Base-by-base conservation (phyloP, 108 stramenopile species). In the Fragilariopsis cylindrus region DNA sequence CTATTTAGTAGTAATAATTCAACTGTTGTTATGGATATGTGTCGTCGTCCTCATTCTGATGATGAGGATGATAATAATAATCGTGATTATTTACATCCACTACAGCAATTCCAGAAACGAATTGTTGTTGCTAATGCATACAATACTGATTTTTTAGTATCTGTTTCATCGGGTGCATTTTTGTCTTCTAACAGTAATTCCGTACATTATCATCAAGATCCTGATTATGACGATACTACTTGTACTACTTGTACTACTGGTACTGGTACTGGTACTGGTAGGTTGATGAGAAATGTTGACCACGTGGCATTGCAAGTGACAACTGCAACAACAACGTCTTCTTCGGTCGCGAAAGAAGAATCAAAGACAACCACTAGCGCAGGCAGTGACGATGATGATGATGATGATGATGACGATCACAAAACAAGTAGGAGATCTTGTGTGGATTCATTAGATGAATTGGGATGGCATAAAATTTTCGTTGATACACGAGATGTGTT, bases 391-490 rank as follows among this genome's bases (percentile, higher is more conserved):
- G n/a, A 54, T 54, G 53, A 54, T 54, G 53, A 54, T 9, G 9
- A 21, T 21, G 1, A 2, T 13, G 52, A 15, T 15, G 52, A 15
- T 11, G 52, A 15, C 52, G 52, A 53, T 11, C 11, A 18, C 7
- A 3, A 57, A 18, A 11, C 16, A 12, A 30, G 11, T 30, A 21
- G 11, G 58, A 30, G 58, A 16, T 12, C 30, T 11, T 60, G 58
- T 40, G 58, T 39, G 6, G 21, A 60, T 60, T 60, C 69, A 53
- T 56, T 91, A 53, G 87, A 91, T 76, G 71, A 81, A 5, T 69
- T 91, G 57, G 90, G 90, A 42, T 91, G 90, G 90, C 82, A 68
- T 49, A 91, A 91, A 66, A 71, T 88, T 13, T 86, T 91, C 52
- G 68, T 83, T 48, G 91, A 89, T 60, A 76, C 81, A 3, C 76